A percentile compares a stretch with the other conserved stretches of the same genome.
Conservation (phyloP, 129 eudicot genomes). For the Pulicaria dysenterica region DNA sequence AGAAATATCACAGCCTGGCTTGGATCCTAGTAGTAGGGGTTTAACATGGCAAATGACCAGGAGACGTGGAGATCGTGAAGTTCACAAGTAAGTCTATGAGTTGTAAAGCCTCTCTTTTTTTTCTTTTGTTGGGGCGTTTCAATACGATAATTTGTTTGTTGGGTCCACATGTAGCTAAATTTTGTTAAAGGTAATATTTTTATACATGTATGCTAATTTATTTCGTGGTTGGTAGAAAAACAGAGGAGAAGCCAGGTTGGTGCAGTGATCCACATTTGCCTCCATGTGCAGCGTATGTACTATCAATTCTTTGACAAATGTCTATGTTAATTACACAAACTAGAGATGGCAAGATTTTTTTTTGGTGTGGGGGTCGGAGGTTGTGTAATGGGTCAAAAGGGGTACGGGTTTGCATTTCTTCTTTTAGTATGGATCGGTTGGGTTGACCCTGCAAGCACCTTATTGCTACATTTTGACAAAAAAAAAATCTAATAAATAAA, state of each 20-base stretch:
- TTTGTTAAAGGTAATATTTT: constrained; percentile 5
- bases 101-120: background rate
- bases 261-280: constrained; percentile 84
- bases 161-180: constrained; percentile 12
- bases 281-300: constrained; percentile 88
- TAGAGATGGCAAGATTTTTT: background rate
- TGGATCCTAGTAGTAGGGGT: constrained; percentile 53
- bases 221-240: constrained; percentile 41
- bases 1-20: constrained; percentile 97
- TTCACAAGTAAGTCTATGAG: constrained; percentile 70
- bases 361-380: background rate
- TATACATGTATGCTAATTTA: constrained; percentile 1
- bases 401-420: background rate
- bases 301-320: background rate
- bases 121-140: background rate
- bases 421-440: background rate
- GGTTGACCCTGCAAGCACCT: background rate
- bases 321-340: background rate
- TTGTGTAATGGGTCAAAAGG: no score
- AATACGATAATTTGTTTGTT: background rate
- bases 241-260: constrained; percentile 82
- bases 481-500: background rate
- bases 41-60: constrained; percentile 85
- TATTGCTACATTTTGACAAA: background rate
- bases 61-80: constrained; percentile 59